Conservation (phyloP, 352 stramenopile species). For the Aphanomyces invadans region DNA sequence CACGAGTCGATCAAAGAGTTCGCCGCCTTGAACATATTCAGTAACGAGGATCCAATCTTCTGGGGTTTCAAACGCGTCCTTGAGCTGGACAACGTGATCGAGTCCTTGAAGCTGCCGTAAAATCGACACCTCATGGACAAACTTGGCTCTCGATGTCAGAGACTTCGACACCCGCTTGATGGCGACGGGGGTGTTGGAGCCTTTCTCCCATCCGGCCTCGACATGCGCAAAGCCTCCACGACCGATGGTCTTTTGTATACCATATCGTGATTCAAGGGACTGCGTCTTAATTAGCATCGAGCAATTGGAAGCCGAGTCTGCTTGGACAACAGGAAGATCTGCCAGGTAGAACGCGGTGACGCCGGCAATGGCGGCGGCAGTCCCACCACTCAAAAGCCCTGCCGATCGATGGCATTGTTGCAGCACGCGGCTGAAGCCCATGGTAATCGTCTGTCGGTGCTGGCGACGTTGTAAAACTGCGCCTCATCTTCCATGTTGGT, state of each 20-base stretch:
- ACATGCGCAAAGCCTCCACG: conserved; percentile 45
- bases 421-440: neutral
- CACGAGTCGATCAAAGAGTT: conserved; percentile 78
- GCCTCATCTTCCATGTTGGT: neutral
- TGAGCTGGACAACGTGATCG: conserved; percentile 39
- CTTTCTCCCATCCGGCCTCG: conserved; percentile 36
- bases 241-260: conserved; percentile 40
- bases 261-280: conserved; percentile 27
- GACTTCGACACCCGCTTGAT: conserved; percentile 51
- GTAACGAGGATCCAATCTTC: conserved; percentile 60
- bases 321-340: neutral
- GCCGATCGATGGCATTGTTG: neutral
- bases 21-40: conserved; percentile 65
- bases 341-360: neutral
- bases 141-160: conserved; percentile 37
- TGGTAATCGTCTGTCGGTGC: neutral
- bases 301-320: neutral
- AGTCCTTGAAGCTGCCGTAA: conserved; percentile 36
- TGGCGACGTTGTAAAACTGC: neutral
- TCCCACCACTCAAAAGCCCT: neutral
- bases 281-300: conserved; percentile 18
- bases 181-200: conserved; percentile 39
- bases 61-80: conserved; percentile 47
- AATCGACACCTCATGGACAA: conserved; percentile 46
- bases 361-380: neutral